Evolutionary conservation across 2,329 filamentous ascomycete species (phyloP).

Genomic region (Ophiostoma ulmi): DNA sequence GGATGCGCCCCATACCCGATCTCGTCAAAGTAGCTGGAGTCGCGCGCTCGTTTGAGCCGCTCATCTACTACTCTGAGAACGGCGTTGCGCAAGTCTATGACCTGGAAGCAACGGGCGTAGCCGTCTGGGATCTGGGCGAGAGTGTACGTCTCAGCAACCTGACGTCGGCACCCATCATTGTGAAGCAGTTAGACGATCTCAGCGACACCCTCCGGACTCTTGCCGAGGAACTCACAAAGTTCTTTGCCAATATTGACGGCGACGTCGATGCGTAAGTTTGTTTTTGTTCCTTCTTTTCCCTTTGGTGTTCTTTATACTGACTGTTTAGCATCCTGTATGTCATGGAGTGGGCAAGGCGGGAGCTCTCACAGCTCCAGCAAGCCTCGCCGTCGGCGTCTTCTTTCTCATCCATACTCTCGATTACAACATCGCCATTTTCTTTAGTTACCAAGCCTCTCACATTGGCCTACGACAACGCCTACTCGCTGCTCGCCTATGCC

Average conservation of each 20-base stretch:
- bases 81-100: slow-evolving; percentile 81
- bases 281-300: neutral
- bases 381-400: slow-evolving; percentile 42
- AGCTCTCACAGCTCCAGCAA: slow-evolving; percentile 65
- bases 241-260: slow-evolving; percentile 89
- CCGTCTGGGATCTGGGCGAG: slow-evolving; percentile 91
- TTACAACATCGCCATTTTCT: neutral
- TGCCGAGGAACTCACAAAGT: slow-evolving; percentile 78
- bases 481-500: slow-evolving; percentile 64
- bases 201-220: slow-evolving; percentile 81
- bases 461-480: slow-evolving; percentile 74
- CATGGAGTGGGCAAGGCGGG: slow-evolving; percentile 92
- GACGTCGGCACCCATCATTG: slow-evolving; percentile 82
- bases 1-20: slow-evolving; percentile 65
- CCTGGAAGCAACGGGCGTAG: slow-evolving; percentile 83
- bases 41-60: slow-evolving; percentile 84
- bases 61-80: slow-evolving; percentile 92
- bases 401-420: neutral
- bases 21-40: slow-evolving; percentile 86
- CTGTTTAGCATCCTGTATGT: slow-evolving; percentile 69
- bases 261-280: slow-evolving; percentile 70
- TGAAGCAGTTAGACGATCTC: slow-evolving; percentile 75
- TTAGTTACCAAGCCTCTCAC: slow-evolving; percentile 60
- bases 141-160: slow-evolving; percentile 85
- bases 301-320: neutral